These are phyloP conservation scores for Hypoxylon sp. DNA, from an alignment of 2,329 filamentous ascomycete species.

Conservation along the genomic window DNA sequence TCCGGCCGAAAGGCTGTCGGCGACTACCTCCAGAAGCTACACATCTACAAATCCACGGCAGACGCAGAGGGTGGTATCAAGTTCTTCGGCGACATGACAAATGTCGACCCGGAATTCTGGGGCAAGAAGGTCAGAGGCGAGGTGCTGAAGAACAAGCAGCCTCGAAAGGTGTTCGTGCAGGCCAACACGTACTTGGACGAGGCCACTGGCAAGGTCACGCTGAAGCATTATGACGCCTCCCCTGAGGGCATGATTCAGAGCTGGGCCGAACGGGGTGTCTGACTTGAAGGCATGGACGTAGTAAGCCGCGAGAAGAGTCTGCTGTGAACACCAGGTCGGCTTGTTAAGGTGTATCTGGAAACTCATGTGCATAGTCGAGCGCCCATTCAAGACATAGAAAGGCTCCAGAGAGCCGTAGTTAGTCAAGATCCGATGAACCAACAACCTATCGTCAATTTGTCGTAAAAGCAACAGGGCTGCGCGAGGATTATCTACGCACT, in stretches of 20 bases:
- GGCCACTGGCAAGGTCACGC: conserved; percentile 71
- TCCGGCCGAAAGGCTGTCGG: conserved; percentile 83
- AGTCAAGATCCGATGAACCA: not conserved
- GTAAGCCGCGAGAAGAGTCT: conserved; percentile 10
- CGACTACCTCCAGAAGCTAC: conserved; percentile 86
- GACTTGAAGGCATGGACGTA: conserved; percentile 19
- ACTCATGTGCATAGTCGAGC: not conserved
- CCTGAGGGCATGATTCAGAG: conserved; percentile 84
- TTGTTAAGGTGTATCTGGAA: not conserved
- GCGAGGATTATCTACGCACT: not conserved
- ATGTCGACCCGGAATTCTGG: conserved; percentile 83
- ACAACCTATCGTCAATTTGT: not conserved
- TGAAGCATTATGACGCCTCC: conserved; percentile 88
- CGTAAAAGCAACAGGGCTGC: not conserved
- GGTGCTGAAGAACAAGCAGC: conserved; percentile 79
- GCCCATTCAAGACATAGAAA: not conserved
- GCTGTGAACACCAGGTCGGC: not conserved
- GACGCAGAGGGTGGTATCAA: conserved; percentile 79
- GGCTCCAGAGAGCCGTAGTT: not conserved
- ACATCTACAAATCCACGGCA: conserved; percentile 90
- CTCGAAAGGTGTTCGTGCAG: conserved; percentile 92
- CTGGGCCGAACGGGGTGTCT: conserved; percentile 70
- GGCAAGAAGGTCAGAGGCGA: conserved; percentile 79
- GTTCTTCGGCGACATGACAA: conserved; percentile 85
- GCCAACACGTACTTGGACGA: conserved; percentile 82